Evolutionary conservation across 805 yeast genomes (phyloP).

Genomic region (Phaffomyces thermotolerans): DNA sequence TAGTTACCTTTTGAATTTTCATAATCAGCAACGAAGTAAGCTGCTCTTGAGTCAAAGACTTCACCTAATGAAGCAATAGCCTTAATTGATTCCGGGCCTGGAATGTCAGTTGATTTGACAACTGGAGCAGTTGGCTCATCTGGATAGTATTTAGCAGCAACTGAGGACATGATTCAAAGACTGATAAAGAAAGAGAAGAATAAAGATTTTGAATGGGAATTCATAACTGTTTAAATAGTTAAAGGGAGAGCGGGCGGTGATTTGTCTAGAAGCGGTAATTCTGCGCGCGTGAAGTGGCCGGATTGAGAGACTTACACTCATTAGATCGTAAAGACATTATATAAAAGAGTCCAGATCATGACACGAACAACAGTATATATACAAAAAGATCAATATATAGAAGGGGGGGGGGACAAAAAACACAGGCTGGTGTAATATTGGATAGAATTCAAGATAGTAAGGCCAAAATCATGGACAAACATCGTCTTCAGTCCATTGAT

Average conservation of each 20-base stretch:
- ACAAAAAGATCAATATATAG: background rate
- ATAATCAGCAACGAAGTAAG: conserved; percentile 72
- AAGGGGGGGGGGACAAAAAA: background rate
- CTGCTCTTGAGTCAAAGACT: conserved; percentile 66
- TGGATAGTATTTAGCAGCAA: conserved; percentile 60
- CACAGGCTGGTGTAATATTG: background rate
- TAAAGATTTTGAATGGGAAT: too few relatives aligned
- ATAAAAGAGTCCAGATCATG: background rate
- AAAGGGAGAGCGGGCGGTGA: too few relatives aligned
- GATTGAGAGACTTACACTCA: too few relatives aligned
- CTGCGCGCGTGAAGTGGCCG: too few relatives aligned
- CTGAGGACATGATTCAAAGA: conserved; percentile 32
- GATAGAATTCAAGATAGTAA: background rate
- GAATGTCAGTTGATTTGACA: conserved; percentile 51
- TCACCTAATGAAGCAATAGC: conserved; percentile 47
- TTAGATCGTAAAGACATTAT: background rate
- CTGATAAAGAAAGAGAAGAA: background rate
- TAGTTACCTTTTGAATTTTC: conserved; percentile 72
- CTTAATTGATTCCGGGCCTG: conserved; percentile 66
- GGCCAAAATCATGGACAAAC: conserved; percentile 55
- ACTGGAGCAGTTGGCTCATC: conserved; percentile 70
- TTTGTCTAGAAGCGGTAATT: too few relatives aligned
- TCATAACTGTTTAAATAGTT: too few relatives aligned
- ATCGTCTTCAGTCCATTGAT: conserved; percentile 70
- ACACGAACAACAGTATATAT: background rate